A percentile compares a stretch with the other conserved stretches of the same genome.
These are phyloP conservation scores for Pyrenochaeta sp. DNA, from an alignment of 2,329 filamentous ascomycete genomes.

Conservation along the genomic window DNA sequence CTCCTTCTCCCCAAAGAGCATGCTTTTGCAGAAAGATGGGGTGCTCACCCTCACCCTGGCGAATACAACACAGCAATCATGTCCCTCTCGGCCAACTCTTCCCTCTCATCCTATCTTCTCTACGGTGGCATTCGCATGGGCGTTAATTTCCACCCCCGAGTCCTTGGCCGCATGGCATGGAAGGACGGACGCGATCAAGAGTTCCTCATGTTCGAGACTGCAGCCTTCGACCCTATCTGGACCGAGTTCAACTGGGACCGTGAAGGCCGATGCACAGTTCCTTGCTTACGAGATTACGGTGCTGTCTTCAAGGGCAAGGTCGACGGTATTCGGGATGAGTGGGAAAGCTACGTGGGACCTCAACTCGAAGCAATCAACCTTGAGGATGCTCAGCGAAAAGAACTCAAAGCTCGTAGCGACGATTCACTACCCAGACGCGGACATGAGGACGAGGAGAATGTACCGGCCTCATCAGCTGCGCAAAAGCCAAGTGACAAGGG, in stretches of 20 bases:
- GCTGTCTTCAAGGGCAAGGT: slow-evolving; percentile 60
- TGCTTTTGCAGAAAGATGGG: slow-evolving; percentile 64
- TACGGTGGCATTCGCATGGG: slow-evolving; percentile 65
- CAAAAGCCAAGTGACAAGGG: slow-evolving; percentile 28
- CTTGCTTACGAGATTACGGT: slow-evolving; percentile 62
- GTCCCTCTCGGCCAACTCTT: slow-evolving; percentile 63
- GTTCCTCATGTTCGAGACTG: slow-evolving; percentile 65
- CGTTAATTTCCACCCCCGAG: slow-evolving; percentile 64
- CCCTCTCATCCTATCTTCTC: slow-evolving; percentile 62
- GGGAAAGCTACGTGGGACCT: slow-evolving; percentile 60
- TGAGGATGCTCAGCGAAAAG: slow-evolving; percentile 34
- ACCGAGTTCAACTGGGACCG: slow-evolving; percentile 64
- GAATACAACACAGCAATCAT: slow-evolving; percentile 67
- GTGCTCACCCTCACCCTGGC: slow-evolving; percentile 59
- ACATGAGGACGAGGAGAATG: slow-evolving; percentile 34
- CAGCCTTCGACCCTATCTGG: slow-evolving; percentile 65
- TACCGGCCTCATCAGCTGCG: slow-evolving; percentile 36
- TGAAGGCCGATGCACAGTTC: slow-evolving; percentile 61
- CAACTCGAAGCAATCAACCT: slow-evolving; percentile 49
- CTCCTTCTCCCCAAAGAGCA: slow-evolving; percentile 60
- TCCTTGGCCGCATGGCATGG: slow-evolving; percentile 64
- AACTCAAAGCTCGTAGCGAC: slow-evolving; percentile 22
- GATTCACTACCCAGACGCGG: slow-evolving; percentile 9
- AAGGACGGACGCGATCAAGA: slow-evolving; percentile 63
- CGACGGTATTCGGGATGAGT: slow-evolving; percentile 58